Percentiles rank a stretch among this genome's conserved stretches.
Conservation (phyloP, 768 basidiomycete species). For the Tylopilus subfusipes region DNA sequence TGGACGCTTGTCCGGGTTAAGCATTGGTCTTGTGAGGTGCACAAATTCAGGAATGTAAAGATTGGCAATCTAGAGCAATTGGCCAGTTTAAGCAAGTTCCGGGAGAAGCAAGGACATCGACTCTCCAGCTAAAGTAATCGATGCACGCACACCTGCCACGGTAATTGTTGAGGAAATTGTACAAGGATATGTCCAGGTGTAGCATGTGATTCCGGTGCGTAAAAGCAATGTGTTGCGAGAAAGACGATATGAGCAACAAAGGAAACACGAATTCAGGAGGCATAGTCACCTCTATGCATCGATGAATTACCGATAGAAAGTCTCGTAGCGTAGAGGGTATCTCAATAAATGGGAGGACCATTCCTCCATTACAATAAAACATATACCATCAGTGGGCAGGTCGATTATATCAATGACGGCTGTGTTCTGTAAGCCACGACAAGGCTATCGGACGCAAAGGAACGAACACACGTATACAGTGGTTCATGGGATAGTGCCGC, state of each 20-base stretch:
- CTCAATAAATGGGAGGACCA: slow-evolving; percentile 66
- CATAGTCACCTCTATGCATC: slow-evolving; percentile 62
- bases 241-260: slow-evolving; percentile 2
- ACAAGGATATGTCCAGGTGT: slow-evolving; percentile 69
- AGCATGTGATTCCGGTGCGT: slow-evolving; percentile 65
- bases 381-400: slow-evolving; percentile 47
- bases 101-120: slow-evolving; percentile 38
- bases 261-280: not conserved
- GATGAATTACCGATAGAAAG: slow-evolving; percentile 57
- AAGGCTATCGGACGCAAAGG: not conserved
- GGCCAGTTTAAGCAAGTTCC: slow-evolving; percentile 34
- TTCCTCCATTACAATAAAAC: slow-evolving; percentile 77
- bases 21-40: slow-evolving; percentile 55
- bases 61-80: slow-evolving; percentile 47
- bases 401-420: slow-evolving; percentile 66
- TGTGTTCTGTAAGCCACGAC: slow-evolving; percentile 28
- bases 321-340: slow-evolving; percentile 48
- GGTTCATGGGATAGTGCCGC: slow-evolving; percentile 63
- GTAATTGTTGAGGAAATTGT: slow-evolving; percentile 67
- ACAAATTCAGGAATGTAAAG: slow-evolving; percentile 59
- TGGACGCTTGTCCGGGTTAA: slow-evolving; percentile 54
- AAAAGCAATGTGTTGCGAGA: slow-evolving; percentile 57
- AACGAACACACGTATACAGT: slow-evolving; percentile 63
- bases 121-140: slow-evolving; percentile 62
- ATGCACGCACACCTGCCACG: slow-evolving; percentile 66